Evolutionary conservation across 805 yeast genomes (phyloP), one percentile per base, ranked within the genome.

Genomic region (Osmozyma mogii): DNA sequence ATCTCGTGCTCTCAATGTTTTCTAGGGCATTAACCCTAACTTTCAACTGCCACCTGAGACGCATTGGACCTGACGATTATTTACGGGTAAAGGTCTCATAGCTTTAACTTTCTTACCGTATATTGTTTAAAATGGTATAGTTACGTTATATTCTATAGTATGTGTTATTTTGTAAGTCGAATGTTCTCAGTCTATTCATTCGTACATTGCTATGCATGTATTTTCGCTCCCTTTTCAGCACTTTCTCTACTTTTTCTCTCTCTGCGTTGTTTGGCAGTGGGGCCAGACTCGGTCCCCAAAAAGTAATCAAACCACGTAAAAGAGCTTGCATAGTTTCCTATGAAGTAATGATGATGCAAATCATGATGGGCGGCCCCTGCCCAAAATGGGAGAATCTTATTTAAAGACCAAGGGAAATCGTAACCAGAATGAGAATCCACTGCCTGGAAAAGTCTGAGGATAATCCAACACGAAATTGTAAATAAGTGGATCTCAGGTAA

Each of bases 351-450:
- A 40, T 72, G 79, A 40, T 72, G 79, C 35, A 65, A 62, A 43
- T 72, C 79, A 44, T 72, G 79, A 43, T 72, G 79, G 33, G 68
- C 76, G 22, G 78, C 78, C 18, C 78, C 79, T 7, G 79, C 78
- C 79, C 79, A 72, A 51, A 72, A 63, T 24, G 79, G 79, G n/a
- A 72, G 29, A 46, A 70, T 58, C 33, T 70, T 50, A 47, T 72
- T 70, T 44, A 72, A 58, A 1, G 77, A 71, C 74, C 73, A 70
- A 4, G 79, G 79, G 52, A 72, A 72, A 35, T 72, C 78, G 44
- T 72, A 72, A 22, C 79, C 79, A 2, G 76, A 70, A 41, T 72
- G 79, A 9, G 78, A 60, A 44, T 72, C 79, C 24, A 72, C 76
- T 10, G 78, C 78, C 45, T 72, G 79, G 44, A 68, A 62, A 38